Base-by-base conservation (phyloP, 2,329 filamentous ascomycete genomes). In the Aspergillus versicolor region DNA sequence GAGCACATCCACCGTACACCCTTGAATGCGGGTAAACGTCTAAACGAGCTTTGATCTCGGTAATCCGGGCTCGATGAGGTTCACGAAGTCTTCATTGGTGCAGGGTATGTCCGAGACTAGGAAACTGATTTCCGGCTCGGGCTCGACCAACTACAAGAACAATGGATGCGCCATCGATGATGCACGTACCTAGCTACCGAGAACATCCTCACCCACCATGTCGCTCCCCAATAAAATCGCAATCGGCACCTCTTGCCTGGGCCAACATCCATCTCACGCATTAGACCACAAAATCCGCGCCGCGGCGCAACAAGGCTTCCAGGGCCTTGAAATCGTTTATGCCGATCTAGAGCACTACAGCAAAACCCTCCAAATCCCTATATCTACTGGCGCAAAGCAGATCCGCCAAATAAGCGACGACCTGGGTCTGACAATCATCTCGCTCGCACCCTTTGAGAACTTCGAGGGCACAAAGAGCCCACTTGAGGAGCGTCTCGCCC, bases 361-460 rank as follows among this genome's bases (percentile, higher is more conserved):
- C 8, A 34, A 59, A 24, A 21, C 9, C 1, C 56, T 66, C 7
- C 52, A 54, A 1, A 32, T 69, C 13, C 48, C 65, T 32, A 58
- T 67, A 5, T 37, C 60, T 3, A 52, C 54, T 2, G 67, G 60
- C 5, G 68, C 69, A 6, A 41, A 61, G 15, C 49, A 44, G 17
- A 63, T 65, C 45, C 58, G 52, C 12, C 48, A 32, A 1, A n/a
- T 66, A 8, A 70, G 69, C 54, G 55, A 61, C 9, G 21, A 61
- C 0, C 34, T 44, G 32, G 37, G 56, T 5, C 17, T 75, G 1
- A 54, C 63, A 8, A 66, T 73, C 3, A 17, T 75, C 3, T 61
- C 69, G 1, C 46, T 74, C 13, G 71, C 67, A 4, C 66, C 73
- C 1, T 74, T 76, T 21, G 69, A 74, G 54, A 74, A 74, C 56